Conservation (phyloP, 441 rosid species). For the Aquilaria agallochum region DNA sequence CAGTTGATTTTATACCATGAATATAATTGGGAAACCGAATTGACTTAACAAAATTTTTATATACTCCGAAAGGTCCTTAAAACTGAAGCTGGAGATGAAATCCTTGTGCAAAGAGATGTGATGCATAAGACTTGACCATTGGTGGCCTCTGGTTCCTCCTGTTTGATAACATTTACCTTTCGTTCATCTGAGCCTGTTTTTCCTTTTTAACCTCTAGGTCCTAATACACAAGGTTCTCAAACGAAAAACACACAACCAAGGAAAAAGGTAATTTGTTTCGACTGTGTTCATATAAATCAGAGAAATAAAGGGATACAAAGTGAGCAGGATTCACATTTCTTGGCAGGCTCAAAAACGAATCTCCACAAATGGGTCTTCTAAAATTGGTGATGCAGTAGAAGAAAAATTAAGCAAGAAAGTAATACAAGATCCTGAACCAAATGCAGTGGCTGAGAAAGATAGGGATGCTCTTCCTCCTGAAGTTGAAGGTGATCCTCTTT, state of each 20-base stretch:
- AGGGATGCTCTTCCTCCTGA: slow-evolving; percentile 24
- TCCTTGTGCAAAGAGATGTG: too few species aligned
- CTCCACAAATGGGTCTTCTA: slow-evolving; percentile 36
- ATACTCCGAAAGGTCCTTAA: too few species aligned
- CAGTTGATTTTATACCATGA: too few species aligned
- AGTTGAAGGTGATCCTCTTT: slow-evolving; percentile 34
- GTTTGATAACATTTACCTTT: not conserved
- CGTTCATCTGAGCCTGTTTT: slow-evolving; percentile 2
- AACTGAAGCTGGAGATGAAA: too few species aligned
- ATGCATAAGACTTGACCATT: too few species aligned
- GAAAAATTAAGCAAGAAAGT: slow-evolving; percentile 32
- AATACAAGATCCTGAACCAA: slow-evolving; percentile 21
- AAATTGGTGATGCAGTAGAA: slow-evolving; percentile 25
- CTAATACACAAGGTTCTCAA: slow-evolving; percentile 72
- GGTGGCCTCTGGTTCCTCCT: too few species aligned
- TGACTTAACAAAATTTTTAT: too few species aligned
- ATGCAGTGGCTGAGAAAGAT: slow-evolving; percentile 30
- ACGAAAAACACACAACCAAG: slow-evolving; percentile 44
- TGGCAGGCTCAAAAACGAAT: slow-evolving; percentile 54
- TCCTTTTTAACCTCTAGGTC: slow-evolving; percentile 23
- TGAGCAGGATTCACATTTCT: slow-evolving; percentile 15
- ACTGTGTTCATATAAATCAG: not conserved
- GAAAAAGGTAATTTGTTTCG: slow-evolving; percentile 50
- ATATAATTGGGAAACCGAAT: too few species aligned
- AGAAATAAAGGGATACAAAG: slow-evolving; percentile 9